Conservation (phyloP, 176 grass and related monocot genomes). For the Dactylis glomerata region DNA sequence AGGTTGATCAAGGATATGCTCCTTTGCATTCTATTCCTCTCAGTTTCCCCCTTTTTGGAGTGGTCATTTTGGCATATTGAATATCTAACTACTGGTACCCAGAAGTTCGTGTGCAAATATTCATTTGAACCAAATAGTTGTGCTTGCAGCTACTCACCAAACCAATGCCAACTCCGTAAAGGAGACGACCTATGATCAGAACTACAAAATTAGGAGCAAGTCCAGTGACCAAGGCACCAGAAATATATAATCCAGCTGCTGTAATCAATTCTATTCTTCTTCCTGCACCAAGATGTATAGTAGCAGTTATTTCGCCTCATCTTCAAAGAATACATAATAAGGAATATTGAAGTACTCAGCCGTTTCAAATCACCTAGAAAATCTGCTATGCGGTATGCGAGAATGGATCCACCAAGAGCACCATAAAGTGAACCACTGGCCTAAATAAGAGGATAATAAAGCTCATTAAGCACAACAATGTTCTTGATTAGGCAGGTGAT, state of each 20-base stretch:
- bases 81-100: neutral
- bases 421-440: constrained; percentile 96
- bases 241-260: constrained; percentile 66
- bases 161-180: constrained; percentile 82
- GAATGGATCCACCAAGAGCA: constrained; percentile 81
- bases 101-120: neutral
- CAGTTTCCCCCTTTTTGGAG: neutral
- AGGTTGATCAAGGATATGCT: constrained; percentile 10
- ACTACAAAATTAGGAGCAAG: constrained; percentile 57
- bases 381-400: constrained; percentile 71
- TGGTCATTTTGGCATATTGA: neutral
- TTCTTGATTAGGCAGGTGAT: neutral
- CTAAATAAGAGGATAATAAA: constrained; percentile 41
- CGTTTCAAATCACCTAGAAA: constrained; percentile 54
- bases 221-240: constrained; percentile 71
- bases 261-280: constrained; percentile 85
- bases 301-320: constrained; percentile 10
- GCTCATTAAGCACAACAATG: neutral
- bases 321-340: neutral
- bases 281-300: constrained; percentile 49
- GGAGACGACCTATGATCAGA: constrained; percentile 73
- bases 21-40: constrained; percentile 6
- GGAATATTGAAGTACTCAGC: neutral
- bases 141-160: constrained; percentile 53
- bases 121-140: constrained; percentile 3